Evolutionary conservation across 2,329 filamentous ascomycete species (phyloP).

Genomic region (Neophaeococcomyces aloes): DNA sequence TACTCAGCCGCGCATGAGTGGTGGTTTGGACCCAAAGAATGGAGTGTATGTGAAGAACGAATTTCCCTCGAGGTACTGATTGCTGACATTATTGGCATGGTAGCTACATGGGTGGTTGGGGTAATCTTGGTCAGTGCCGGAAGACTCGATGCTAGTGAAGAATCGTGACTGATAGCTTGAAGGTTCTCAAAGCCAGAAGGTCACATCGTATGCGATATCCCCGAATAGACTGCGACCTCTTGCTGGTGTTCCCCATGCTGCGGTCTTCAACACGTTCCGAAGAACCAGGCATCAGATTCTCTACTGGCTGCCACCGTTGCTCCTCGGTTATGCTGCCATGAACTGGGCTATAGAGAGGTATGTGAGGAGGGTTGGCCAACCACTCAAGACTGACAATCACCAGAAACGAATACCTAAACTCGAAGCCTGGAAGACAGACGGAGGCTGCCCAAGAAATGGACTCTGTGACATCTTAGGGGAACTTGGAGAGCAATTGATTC

Average conservation of each 20-base stretch:
- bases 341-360: constrained; percentile 88
- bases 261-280: constrained; percentile 92
- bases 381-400: constrained; percentile 4
- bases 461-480: background rate
- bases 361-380: constrained; percentile 25
- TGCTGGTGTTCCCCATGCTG: constrained; percentile 64
- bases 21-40: constrained; percentile 31
- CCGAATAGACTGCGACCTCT: constrained; percentile 83
- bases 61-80: background rate
- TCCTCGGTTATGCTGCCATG: constrained; percentile 71
- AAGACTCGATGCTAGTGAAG: background rate
- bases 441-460: background rate
- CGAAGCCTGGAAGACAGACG: constrained; percentile 32
- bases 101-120: constrained; percentile 68
- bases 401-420: constrained; percentile 43
- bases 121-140: constrained; percentile 54
- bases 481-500: background rate
- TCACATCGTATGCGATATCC: constrained; percentile 63
- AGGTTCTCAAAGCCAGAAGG: constrained; percentile 46
- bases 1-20: constrained; percentile 21
- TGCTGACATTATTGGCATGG: constrained; percentile 23
- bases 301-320: constrained; percentile 71
- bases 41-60: constrained; percentile 31
- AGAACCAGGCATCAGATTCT: constrained; percentile 77
- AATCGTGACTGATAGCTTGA: constrained; percentile 1